Evolutionary conservation across 306 rosid species (phyloP).

Genomic region (Oemleria cerasiformis): DNA sequence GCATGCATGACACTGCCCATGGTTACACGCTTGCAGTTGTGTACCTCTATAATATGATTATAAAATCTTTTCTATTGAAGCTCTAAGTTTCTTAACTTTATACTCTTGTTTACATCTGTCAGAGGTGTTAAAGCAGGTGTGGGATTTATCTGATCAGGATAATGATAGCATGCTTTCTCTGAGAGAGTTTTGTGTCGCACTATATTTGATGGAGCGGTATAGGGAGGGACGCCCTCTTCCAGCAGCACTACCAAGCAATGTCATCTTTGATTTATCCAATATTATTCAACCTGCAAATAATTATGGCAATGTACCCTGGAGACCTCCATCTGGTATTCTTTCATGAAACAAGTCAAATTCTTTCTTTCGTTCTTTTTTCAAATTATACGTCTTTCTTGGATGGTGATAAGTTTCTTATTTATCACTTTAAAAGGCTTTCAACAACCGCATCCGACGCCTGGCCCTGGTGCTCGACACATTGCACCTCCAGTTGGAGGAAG

Average conservation of each 20-base stretch:
- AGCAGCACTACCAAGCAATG: conserved; percentile 62
- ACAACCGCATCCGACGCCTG: conserved; percentile 63
- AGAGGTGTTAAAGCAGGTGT: conserved; percentile 97
- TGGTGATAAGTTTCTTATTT: conserved; percentile 22
- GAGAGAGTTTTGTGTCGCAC: conserved; percentile 89
- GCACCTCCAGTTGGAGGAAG: conserved; percentile 43
- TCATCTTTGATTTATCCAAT: conserved; percentile 63
- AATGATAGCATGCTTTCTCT: conserved; percentile 98
- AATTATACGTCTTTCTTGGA: conserved; percentile 3
- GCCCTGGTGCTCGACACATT: conserved; percentile 43
- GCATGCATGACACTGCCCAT: neutral
- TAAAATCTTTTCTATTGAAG: conserved; percentile 17
- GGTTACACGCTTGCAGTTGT: neutral
- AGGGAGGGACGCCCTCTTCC: conserved; percentile 94
- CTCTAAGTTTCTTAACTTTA: conserved; percentile 31
- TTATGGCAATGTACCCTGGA: conserved; percentile 56
- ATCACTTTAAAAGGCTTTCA: conserved; percentile 51
- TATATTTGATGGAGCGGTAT: conserved; percentile 91
- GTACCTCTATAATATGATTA: conserved; percentile 7
- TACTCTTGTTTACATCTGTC: conserved; percentile 46
- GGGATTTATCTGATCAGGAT: conserved; percentile 99
- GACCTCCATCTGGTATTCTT: conserved; percentile 61
- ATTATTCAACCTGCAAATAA: conserved; percentile 51
- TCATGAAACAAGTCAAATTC: conserved; percentile 5
- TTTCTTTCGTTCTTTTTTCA: conserved; percentile 16